phyloP scores from a whole-genome alignment of 2,329 filamentous ascomycete genomes.

The Fusarium sp. region DNA sequence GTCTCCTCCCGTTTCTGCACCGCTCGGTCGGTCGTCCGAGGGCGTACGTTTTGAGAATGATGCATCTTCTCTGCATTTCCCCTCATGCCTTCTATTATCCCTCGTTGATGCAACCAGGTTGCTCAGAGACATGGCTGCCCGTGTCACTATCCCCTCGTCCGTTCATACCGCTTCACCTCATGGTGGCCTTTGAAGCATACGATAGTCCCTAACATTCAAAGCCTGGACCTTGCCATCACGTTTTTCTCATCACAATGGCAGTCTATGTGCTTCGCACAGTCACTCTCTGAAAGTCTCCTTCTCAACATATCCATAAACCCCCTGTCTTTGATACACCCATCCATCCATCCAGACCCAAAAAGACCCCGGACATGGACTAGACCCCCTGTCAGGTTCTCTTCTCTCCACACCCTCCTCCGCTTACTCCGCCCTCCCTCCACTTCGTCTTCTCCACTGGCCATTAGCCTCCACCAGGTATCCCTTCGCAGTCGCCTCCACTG shows the following conservation, averaged over 20 bases:
- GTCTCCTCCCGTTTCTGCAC: constrained; percentile 9
- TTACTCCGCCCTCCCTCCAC: constrained; percentile 42
- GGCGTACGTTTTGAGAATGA: neutral
- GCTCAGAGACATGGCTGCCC: constrained; percentile 4
- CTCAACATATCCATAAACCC: constrained; percentile 20
- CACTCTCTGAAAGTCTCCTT: constrained; percentile 11
- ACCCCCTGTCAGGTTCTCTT: constrained; percentile 22
- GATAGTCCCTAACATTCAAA: constrained; percentile 10
- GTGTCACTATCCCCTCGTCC: neutral
- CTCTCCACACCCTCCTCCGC: constrained; percentile 33
- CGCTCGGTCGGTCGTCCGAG: neutral
- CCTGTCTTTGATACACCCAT: constrained; percentile 16
- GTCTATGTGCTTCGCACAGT: constrained; percentile 1
- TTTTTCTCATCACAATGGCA: constrained; percentile 4
- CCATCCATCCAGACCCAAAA: constrained; percentile 30
- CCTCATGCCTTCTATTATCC: constrained; percentile 10
- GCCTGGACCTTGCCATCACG: constrained; percentile 3
- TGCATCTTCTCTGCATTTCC: neutral
- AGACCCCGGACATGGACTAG: constrained; percentile 24
- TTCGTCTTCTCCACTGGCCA: constrained; percentile 17
- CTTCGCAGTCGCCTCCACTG: constrained; percentile 19
- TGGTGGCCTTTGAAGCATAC: constrained; percentile 7
- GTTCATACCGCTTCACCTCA: constrained; percentile 2
- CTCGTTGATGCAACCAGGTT: neutral
- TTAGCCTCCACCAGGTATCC: constrained; percentile 16